These are phyloP conservation scores for Fusarium sp. DNA, from an alignment of 2,329 filamentous ascomycete genomes.

Conservation along the genomic window DNA sequence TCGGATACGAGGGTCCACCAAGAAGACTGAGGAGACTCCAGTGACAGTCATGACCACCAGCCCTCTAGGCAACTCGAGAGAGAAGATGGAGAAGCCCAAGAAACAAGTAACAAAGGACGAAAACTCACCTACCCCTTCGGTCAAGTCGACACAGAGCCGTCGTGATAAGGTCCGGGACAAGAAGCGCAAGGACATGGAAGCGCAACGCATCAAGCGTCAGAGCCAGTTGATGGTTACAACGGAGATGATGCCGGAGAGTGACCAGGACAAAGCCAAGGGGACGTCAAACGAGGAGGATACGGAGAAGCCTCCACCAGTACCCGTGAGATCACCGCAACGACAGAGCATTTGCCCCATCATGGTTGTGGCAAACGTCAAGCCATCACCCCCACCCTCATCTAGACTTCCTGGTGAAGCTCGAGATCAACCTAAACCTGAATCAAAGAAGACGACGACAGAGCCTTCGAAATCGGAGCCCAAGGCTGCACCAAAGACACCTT, in stretches of 20 bases:
- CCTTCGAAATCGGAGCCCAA: constrained; percentile 12
- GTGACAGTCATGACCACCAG: constrained; percentile 37
- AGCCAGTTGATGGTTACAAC: constrained; percentile 14
- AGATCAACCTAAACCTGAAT: not conserved
- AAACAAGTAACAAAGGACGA: constrained; percentile 3
- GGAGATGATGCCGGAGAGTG: not conserved
- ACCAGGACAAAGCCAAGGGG: constrained; percentile 4
- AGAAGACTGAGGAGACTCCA: constrained; percentile 12
- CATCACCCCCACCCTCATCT: constrained; percentile 35
- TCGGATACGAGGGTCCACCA: constrained; percentile 16
- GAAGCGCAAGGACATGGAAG: constrained; percentile 54
- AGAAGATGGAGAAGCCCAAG: not conserved
- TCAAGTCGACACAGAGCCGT: constrained; percentile 45
- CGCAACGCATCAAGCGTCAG: constrained; percentile 38
- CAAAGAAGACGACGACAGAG: not conserved
- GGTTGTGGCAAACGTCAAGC: constrained; percentile 52
- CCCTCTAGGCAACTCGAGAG: constrained; percentile 27
- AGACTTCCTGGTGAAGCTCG: not conserved
- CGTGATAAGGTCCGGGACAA: constrained; percentile 53
- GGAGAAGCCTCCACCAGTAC: constrained; percentile 23
- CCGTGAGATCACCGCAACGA: constrained; percentile 25
- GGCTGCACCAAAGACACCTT: not conserved
- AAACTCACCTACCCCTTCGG: constrained; percentile 26
- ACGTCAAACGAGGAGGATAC: not conserved
- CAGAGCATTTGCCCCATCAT: constrained; percentile 51